Evolutionary conservation across 257 asterid species (phyloP), one percentile per base, ranked within the genome.

Genomic region (Petunia axillaris): DNA sequence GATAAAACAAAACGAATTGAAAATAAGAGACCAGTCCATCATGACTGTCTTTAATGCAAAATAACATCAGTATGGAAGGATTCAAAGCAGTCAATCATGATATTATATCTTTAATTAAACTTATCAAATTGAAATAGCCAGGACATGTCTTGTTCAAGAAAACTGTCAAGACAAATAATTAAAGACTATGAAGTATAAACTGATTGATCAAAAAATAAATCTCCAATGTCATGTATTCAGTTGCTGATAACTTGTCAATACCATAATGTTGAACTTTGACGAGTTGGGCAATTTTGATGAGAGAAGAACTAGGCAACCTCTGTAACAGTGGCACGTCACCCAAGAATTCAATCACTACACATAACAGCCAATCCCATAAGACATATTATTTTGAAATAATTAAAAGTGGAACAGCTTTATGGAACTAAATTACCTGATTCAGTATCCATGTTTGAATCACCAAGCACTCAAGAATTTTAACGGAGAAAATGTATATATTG

Each of bases 281-380:
- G 44, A 89, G 64, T 83, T 88, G 87, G 46, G 99, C 96, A 78
- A 95, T 91, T 86, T 82, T 95, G 87, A 71, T 84, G 39, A 91
- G 88, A 36, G 98, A 93, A 46, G 97, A 91, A 78, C 90, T 83
- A 1, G 99, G 98, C 59, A 95, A 93, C 84, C 89, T 88, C 89
- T 95, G 99, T 4, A 95, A 91, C 92, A 95, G 88, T 35, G 98
- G 96, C 81, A 95, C 98, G 16, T 93, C 81, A 57, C 98, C 97
- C 89, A 95, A 84, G 80, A 91, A 95, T 90, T 91, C 99, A 73
- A 91, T 89, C 86, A 93, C 98, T 93, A 91, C 80, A 71, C 76
- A 70, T 25, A 25, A 53, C 13, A 82, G 44, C 5, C 53, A 70
- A 79, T 5, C 58, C 55, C 40, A 58, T 25, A 9, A 48, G n/a